phyloP scores from a whole-genome alignment of 2,329 filamentous ascomycete genomes.

The Fusarium falciforme region DNA sequence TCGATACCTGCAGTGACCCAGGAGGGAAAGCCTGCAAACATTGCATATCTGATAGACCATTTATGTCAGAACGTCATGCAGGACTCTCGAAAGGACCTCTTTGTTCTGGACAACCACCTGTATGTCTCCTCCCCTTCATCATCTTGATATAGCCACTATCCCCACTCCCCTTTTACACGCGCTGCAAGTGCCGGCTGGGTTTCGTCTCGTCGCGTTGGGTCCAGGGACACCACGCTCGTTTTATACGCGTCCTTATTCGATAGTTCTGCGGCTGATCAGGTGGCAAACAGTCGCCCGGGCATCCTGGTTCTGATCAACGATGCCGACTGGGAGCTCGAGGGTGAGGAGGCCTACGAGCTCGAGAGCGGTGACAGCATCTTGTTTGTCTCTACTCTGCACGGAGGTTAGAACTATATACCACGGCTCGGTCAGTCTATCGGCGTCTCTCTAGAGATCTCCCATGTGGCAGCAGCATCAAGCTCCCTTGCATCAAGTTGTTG shows the following conservation, averaged over 20 bases:
- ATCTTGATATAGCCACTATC: conserved; percentile 17
- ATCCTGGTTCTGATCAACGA: conserved; percentile 98
- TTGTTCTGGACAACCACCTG: conserved; percentile 89
- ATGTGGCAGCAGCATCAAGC: conserved; percentile 16
- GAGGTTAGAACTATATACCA: conserved; percentile 68
- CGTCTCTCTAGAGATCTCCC: conserved; percentile 30
- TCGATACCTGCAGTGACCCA: conserved; percentile 72
- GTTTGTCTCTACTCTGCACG: conserved; percentile 96
- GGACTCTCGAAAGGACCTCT: conserved; percentile 86
- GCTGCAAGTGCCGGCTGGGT: conserved; percentile 20
- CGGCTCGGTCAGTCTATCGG: conserved; percentile 17
- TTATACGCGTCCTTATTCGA: conserved; percentile 7
- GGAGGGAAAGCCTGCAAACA: conserved; percentile 71
- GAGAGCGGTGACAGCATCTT: conserved; percentile 87
- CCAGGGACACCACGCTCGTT: conserved; percentile 1
- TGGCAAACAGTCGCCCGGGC: conserved; percentile 79
- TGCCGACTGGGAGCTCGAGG: conserved; percentile 97
- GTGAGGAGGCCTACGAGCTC: conserved; percentile 89
- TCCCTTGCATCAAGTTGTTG: conserved; percentile 42
- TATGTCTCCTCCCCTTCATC: conserved; percentile 59
- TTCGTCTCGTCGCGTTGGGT: conserved; percentile 9
- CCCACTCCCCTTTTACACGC: conserved; percentile 32
- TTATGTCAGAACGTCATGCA: conserved; percentile 87
- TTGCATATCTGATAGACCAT: conserved; percentile 81
- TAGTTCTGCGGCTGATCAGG: conserved; percentile 39